Conservation (phyloP, 202 grass and related monocot genomes). For the Zizania palustris region DNA sequence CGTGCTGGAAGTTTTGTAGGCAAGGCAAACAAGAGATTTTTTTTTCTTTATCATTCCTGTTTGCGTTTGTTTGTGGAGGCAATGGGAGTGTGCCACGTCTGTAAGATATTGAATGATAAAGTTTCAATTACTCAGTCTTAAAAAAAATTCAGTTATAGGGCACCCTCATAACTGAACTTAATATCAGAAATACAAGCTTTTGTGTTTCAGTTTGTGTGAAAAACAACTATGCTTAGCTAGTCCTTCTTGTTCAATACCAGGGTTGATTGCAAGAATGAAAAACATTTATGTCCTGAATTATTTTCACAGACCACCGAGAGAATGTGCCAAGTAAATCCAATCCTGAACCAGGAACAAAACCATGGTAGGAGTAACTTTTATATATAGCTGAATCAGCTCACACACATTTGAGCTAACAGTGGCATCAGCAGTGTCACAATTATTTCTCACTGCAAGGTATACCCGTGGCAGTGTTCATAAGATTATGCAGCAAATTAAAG, state of each 20-base stretch:
- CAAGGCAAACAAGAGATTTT: background rate
- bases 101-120: background rate
- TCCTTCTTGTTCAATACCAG: no score
- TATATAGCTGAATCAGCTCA: conserved; percentile 35
- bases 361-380: background rate
- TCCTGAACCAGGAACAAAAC: background rate
- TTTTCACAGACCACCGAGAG: background rate
- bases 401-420: conserved; percentile 24
- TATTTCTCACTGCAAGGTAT: conserved; percentile 47
- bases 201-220: no score
- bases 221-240: no score
- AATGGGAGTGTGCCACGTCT: background rate
- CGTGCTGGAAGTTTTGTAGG: background rate
- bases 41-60: background rate
- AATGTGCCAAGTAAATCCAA: background rate
- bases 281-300: background rate
- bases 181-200: background rate
- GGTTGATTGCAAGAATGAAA: background rate
- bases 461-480: conserved; percentile 21
- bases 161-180: background rate
- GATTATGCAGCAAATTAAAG: conserved; percentile 31
- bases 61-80: background rate
- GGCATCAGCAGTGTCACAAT: conserved; percentile 42
- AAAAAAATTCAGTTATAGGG: background rate
- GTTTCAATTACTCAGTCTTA: background rate